Evolutionary conservation across 495 filamentous ascomycete species (phyloP).

Genomic region (Saxophila tyrrhenica): DNA sequence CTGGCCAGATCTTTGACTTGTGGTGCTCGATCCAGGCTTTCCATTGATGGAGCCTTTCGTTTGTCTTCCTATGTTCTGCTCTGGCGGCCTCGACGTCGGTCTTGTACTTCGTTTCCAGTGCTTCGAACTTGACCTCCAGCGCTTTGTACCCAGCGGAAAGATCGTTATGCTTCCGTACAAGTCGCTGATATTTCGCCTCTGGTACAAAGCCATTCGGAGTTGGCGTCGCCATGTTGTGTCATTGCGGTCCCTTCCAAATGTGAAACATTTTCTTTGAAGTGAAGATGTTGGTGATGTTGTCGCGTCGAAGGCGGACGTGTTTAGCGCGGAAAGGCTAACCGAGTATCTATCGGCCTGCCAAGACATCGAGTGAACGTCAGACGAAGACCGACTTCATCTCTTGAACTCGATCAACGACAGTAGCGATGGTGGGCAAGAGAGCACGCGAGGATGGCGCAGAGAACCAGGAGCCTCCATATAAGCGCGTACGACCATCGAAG

Average conservation of each 20-base stretch:
- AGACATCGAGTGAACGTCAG: not conserved
- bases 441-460: slow-evolving; percentile 11
- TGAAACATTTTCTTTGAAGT: not conserved
- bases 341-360: not conserved
- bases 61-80: slow-evolving; percentile 7
- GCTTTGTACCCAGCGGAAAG: no score
- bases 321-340: not conserved
- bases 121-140: no score
- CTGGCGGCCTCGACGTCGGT: slow-evolving; percentile 17
- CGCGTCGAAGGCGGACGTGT: not conserved
- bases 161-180: slow-evolving; percentile 21
- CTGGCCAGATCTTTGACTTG: not conserved
- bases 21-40: not conserved
- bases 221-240: not conserved
- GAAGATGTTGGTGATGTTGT: not conserved
- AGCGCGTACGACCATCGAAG: slow-evolving; percentile 16
- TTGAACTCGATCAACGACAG: not conserved
- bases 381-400: not conserved
- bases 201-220: slow-evolving; percentile 1
- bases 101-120: slow-evolving; percentile 3
- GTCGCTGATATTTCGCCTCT: slow-evolving; percentile 8
- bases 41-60: not conserved
- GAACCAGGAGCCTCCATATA: slow-evolving; percentile 7
- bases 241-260: not conserved
- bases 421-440: slow-evolving; percentile 17